These are phyloP conservation scores for Setaria italica DNA, from an alignment of 202 grass and related monocot genomes.

Conservation along the genomic window DNA sequence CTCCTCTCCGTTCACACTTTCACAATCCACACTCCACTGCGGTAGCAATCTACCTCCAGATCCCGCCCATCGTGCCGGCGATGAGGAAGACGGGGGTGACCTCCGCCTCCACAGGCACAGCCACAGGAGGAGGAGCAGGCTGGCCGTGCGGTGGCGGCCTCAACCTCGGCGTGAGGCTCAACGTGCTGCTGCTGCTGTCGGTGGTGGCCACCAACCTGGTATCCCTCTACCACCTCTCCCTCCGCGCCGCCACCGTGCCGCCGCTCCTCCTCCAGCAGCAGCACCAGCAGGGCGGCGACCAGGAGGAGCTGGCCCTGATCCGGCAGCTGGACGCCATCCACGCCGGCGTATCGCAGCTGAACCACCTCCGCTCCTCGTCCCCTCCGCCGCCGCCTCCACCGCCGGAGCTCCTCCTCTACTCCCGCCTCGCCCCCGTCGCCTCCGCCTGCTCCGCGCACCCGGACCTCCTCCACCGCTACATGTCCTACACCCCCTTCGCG, in stretches of 20 bases:
- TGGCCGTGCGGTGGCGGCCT: slow-evolving; percentile 34
- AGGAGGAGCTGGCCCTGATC: slow-evolving; percentile 52
- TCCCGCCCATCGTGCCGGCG: slow-evolving; percentile 12
- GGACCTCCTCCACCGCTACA: slow-evolving; percentile 63
- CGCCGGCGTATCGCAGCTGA: slow-evolving; percentile 72
- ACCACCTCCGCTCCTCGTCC: slow-evolving; percentile 63
- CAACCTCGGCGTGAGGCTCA: slow-evolving; percentile 50
- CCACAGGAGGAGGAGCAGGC: background rate
- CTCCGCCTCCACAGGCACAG: slow-evolving; percentile 17
- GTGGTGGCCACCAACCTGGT: slow-evolving; percentile 90
- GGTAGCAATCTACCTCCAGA: background rate
- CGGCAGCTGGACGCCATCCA: slow-evolving; percentile 81
- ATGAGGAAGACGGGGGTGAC: slow-evolving; percentile 56
- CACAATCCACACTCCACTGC: background rate
- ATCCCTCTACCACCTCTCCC: slow-evolving; percentile 88
- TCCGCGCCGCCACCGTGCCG: slow-evolving; percentile 43
- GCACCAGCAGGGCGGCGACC: slow-evolving; percentile 4
- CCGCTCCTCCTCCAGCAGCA: slow-evolving; percentile 15
- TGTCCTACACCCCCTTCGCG: slow-evolving; percentile 57
- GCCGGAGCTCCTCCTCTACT: slow-evolving; percentile 82
- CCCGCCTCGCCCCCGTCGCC: slow-evolving; percentile 63
- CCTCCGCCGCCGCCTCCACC: slow-evolving; percentile 38
- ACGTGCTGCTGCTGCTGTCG: slow-evolving; percentile 73
- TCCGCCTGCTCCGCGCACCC: slow-evolving; percentile 74
- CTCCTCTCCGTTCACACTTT: background rate